Evolutionary conservation across 306 rosid species (phyloP).

Genomic region (Sicyos edulis): DNA sequence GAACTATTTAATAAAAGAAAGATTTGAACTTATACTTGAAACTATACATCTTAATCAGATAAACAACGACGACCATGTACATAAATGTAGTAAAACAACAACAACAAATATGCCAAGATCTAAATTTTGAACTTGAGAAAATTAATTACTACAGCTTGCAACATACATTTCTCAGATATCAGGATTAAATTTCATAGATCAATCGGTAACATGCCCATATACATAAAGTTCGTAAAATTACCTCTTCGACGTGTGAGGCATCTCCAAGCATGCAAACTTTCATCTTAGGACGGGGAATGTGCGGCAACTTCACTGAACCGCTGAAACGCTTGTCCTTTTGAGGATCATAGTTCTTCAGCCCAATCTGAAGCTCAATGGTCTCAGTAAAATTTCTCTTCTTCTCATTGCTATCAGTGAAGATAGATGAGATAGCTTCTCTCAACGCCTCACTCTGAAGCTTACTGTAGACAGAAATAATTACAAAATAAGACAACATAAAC

Average conservation of each 20-base stretch:
- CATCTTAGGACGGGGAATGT: conserved; percentile 88
- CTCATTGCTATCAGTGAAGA: conserved; percentile 44
- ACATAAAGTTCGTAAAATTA: conserved; percentile 6
- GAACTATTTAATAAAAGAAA: too few relatives aligned
- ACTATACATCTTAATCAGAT: too few relatives aligned
- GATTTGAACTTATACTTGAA: too few relatives aligned
- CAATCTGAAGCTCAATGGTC: conserved; percentile 80
- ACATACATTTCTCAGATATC: too few relatives aligned
- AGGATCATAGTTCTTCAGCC: conserved; percentile 76
- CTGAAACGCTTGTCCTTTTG: conserved; percentile 88
- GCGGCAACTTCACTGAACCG: conserved; percentile 75
- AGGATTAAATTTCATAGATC: too few relatives aligned
- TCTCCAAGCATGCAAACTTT: conserved; percentile 90
- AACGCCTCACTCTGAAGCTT: conserved; percentile 76
- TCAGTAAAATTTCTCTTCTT: conserved; percentile 60
- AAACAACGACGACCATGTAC: too few relatives aligned
- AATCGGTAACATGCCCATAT: too few relatives aligned
- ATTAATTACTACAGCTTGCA: too few relatives aligned
- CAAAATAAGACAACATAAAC: too few relatives aligned
- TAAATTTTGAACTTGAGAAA: too few relatives aligned
- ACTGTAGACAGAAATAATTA: conserved; percentile 27
- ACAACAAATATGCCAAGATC: too few relatives aligned
- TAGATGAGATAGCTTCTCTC: conserved; percentile 54
- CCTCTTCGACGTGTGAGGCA: conserved; percentile 93
- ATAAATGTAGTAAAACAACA: too few relatives aligned